Percentiles rank a stretch among this genome's conserved stretches.
phyloP scores from a whole-genome alignment of 2,329 filamentous ascomycete species.

The Aspergillus costaricaensis region DNA sequence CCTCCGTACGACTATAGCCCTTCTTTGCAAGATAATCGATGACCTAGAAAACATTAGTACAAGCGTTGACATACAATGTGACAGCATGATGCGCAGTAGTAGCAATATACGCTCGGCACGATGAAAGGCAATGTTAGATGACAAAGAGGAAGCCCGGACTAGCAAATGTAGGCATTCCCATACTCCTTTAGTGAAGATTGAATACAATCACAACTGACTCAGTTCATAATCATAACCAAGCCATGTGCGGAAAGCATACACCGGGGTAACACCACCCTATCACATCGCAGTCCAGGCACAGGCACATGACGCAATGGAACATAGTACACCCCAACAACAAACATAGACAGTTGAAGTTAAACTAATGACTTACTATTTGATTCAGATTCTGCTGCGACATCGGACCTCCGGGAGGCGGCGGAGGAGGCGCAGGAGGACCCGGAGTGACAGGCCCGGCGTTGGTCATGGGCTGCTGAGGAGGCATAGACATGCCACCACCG shows the following conservation, averaged over 20 bases:
- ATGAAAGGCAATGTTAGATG: not conserved
- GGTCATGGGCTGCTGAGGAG: constrained; percentile 51
- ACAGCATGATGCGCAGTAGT: not conserved
- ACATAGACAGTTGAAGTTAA: too few species aligned
- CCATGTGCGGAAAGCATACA: not conserved
- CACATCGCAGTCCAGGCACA: not conserved
- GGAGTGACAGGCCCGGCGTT: constrained; percentile 51
- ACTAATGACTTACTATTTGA: constrained; percentile 74
- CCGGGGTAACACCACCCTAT: not conserved
- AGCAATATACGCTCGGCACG: not conserved
- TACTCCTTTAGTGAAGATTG: not conserved
- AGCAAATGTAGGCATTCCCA: not conserved
- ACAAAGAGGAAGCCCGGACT: not conserved
- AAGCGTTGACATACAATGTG: not conserved
- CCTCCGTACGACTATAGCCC: constrained; percentile 89
- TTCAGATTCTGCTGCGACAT: constrained; percentile 90
- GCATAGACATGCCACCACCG: constrained; percentile 46
- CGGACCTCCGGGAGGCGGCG: constrained; percentile 38
- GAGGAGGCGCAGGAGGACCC: constrained; percentile 33
- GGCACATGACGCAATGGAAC: constrained; percentile 59
- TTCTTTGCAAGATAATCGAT: constrained; percentile 96
- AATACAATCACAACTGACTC: not conserved
- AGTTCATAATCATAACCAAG: not conserved
- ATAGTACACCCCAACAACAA: not conserved
- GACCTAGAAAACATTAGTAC: constrained; percentile 54